These are phyloP conservation scores for Sorghum bicolor DNA, from an alignment of 176 grass and related monocot species.

Conservation along the genomic window Sorghum_bicolor_NCBIv3 NC_012870.2:5025001-5025500, in stretches of 20 bases:
- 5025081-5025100: background rate
- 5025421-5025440: no score
- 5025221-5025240: background rate
- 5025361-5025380: no score
- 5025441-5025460: no score
- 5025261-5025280: no score
- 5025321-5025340: no score
- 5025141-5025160: background rate
- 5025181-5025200: background rate
- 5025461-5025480: background rate
- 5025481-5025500: background rate
- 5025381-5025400: no score
- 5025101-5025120: background rate
- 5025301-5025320: no score
- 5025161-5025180: background rate
- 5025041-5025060: constrained; percentile 8
- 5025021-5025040: constrained; percentile 46
- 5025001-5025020: constrained; percentile 37
- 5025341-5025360: no score
- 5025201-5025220: background rate
- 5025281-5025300: no score
- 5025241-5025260: no score
- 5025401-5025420: no score
- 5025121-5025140: background rate
- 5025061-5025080: constrained; percentile 38